Conservation (phyloP, 2,329 filamentous ascomycete species). For the Fusarium agapanthi region DNA sequence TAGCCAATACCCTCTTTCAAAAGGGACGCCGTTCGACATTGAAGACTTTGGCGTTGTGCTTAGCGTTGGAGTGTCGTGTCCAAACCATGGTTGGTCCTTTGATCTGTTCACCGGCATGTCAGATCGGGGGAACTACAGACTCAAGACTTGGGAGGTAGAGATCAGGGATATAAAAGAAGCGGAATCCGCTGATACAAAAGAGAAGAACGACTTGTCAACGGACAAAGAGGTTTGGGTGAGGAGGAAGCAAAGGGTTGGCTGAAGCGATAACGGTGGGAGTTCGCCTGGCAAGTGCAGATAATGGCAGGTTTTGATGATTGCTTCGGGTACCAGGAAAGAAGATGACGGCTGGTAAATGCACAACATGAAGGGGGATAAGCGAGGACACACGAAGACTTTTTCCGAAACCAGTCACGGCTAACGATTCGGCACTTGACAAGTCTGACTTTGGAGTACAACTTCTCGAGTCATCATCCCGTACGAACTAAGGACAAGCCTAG, state of each 20-base stretch:
- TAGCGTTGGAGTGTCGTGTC: constrained; percentile 70
- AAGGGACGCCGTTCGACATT: constrained; percentile 72
- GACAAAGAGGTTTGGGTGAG: constrained; percentile 56
- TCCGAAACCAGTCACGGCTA: no score
- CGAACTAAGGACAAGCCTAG: no score
- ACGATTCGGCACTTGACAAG: neutral
- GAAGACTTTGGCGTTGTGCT: constrained; percentile 74
- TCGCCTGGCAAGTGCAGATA: no score
- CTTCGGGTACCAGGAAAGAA: neutral
- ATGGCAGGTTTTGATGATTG: neutral
- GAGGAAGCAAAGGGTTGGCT: constrained; percentile 52
- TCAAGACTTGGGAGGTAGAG: constrained; percentile 72
- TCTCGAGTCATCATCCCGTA: neutral
- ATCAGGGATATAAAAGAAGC: constrained; percentile 48
- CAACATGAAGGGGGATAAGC: neutral
- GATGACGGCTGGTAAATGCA: neutral
- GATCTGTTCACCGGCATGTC: constrained; percentile 70
- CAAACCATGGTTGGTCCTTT: constrained; percentile 77
- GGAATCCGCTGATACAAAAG: accelerated
- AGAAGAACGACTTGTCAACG: accelerated
- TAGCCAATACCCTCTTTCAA: constrained; percentile 70
- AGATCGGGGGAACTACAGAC: constrained; percentile 69
- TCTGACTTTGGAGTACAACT: neutral
- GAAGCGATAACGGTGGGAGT: neutral
- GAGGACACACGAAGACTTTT: no score